Percentiles rank a stretch among this genome's conserved stretches.
These are phyloP conservation scores for Spongospora subterranea DNA, from an alignment of 208 protist genomes.

Conservation along the genomic window DNA sequence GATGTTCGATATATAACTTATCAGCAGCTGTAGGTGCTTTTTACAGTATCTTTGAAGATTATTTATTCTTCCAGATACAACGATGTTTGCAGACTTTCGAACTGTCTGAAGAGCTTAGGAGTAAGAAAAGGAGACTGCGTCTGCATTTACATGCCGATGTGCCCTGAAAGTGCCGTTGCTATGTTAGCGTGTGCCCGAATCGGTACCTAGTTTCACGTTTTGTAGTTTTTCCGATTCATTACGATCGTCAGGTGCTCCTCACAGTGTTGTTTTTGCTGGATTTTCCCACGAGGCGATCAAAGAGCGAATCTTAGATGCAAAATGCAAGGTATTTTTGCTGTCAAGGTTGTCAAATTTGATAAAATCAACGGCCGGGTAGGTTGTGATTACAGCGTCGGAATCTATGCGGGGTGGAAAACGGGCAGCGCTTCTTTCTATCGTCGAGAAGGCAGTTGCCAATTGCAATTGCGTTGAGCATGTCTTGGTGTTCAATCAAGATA, in stretches of 20 bases:
- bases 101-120: slow-evolving; percentile 78
- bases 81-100: slow-evolving; percentile 60
- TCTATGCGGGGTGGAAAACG: slow-evolving; percentile 33
- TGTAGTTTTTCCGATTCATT: not conserved
- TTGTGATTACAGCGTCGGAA: slow-evolving; percentile 28
- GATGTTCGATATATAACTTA: slow-evolving; percentile 24
- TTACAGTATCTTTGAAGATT: not conserved
- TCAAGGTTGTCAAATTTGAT: not conserved
- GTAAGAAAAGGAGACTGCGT: slow-evolving; percentile 83
- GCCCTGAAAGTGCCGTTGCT: slow-evolving; percentile 77
- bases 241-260: not conserved
- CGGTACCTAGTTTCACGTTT: slow-evolving; percentile 79
- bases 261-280: slow-evolving; percentile 69
- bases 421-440: not conserved
- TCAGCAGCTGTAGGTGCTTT: slow-evolving; percentile 11
- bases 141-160: slow-evolving; percentile 93
- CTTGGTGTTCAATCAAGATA: not conserved
- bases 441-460: slow-evolving; percentile 11
- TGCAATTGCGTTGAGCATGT: slow-evolving; percentile 25
- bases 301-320: slow-evolving; percentile 75
- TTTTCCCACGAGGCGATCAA: slow-evolving; percentile 74
- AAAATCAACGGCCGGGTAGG: not conserved
- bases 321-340: slow-evolving; percentile 66
- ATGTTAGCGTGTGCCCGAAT: slow-evolving; percentile 98
- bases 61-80: not conserved